Conservation (phyloP, 805 yeast genomes). For the Kodamaea hsintzibuensis region DNA sequence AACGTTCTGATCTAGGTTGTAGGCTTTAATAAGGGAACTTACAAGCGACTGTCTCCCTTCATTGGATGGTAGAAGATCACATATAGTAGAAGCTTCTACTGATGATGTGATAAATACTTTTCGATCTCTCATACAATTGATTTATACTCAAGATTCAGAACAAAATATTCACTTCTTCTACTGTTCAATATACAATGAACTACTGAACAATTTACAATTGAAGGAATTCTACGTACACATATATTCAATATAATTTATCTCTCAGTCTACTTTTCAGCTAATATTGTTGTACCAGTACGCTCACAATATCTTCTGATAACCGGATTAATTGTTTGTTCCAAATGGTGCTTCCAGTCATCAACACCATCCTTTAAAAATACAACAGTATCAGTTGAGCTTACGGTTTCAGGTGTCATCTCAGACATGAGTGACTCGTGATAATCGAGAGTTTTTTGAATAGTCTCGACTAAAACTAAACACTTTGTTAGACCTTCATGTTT, state of each 20-base stretch:
- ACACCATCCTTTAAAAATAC: conserved; percentile 15
- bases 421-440: conserved; percentile 9
- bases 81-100: conserved; percentile 16
- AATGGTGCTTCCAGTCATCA: conserved; percentile 20
- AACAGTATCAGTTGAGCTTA: neutral
- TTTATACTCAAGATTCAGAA: neutral
- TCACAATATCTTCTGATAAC: conserved; percentile 3
- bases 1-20: conserved; percentile 31
- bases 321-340: conserved; percentile 7
- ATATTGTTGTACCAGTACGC: conserved; percentile 1
- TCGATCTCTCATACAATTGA: conserved; percentile 9
- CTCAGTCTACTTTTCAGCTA: too few relatives aligned
- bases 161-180: neutral
- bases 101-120: conserved; percentile 25
- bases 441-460: conserved; percentile 10
- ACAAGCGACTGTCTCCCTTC: conserved; percentile 50
- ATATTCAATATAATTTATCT: too few relatives aligned
- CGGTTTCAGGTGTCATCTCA: neutral
- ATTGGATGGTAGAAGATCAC: conserved; percentile 55
- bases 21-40: conserved; percentile 42
- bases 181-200: neutral
- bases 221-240: too few relatives aligned
- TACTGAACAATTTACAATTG: too few relatives aligned
- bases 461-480: conserved; percentile 18
- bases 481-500: conserved; percentile 16